These are phyloP conservation scores for Tremellales sp. DNA, from an alignment of 1,284 basidiomycete species.

Conservation along the genomic window DNA sequence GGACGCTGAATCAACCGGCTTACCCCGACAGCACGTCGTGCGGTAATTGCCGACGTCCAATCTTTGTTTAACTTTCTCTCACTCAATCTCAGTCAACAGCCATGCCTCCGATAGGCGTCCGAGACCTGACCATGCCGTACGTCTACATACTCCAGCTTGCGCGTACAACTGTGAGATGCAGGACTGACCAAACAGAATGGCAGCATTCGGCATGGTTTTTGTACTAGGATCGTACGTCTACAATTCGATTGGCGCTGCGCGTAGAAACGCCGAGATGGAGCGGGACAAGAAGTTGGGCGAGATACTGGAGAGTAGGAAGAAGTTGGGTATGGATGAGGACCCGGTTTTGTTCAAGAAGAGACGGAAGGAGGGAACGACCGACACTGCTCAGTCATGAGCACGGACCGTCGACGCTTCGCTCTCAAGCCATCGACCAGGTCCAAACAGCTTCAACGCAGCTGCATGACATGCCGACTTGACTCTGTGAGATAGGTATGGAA, in stretches of 20 bases:
- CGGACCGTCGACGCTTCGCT: too few species aligned
- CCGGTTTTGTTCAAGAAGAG: not conserved
- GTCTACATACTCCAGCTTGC: not conserved
- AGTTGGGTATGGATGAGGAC: conserved; percentile 11
- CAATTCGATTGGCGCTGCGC: conserved; percentile 16
- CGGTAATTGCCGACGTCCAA: too few species aligned
- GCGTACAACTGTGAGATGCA: not conserved
- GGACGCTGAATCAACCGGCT: too few species aligned
- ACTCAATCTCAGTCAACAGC: too few species aligned
- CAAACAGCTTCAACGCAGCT: too few species aligned
- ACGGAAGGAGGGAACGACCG: not conserved
- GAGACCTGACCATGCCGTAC: conserved; percentile 34
- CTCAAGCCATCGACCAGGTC: too few species aligned
- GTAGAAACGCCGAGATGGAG: not conserved
- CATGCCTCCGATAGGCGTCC: conserved; percentile 25
- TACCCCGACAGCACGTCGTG: too few species aligned
- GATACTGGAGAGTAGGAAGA: not conserved
- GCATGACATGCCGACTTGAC: too few species aligned
- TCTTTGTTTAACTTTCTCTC: too few species aligned
- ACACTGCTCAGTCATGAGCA: too few species aligned
- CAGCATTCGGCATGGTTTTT: conserved; percentile 35
- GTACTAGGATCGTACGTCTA: conserved; percentile 29
- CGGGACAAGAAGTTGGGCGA: not conserved
- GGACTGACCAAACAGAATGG: conserved; percentile 10
- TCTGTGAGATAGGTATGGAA: too few species aligned